Evolutionary conservation across 1,284 basidiomycete genomes (phyloP), one percentile per base, ranked within the genome.

Genomic region (Thelephora terrestris): DNA sequence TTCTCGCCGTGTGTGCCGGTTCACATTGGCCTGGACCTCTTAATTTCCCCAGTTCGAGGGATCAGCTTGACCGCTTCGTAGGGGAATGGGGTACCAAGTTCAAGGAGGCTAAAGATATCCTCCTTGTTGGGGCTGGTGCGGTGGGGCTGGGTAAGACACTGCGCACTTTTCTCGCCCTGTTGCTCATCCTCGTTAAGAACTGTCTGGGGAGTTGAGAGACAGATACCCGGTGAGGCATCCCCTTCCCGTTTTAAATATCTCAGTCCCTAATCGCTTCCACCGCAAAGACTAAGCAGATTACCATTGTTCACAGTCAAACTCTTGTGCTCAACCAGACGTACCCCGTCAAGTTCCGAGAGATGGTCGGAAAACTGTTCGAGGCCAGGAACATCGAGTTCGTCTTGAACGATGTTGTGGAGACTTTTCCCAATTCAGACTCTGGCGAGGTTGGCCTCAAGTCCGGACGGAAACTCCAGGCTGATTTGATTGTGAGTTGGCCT

Each of bases 61-160:
- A 56, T 4, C 64, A 68, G 4, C 61, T 67, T 2, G 35, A 65
- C n/a, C 57, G 58, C 7, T 62, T 64, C 36, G 50, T 76, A 6
- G 48, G 51, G 2, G 52, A 57, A 4, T 71, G 69, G 64, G 63
- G 70, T 23, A 51, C 53, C 23, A 69, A 68, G 40, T 70, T 78
- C 49, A 58, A 62, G 14, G 56, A 60, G 2, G 71, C 74, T 0
- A 61, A 65, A 36, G 64, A 68, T 55, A 63, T 76, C 47, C 65
- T 74, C 6, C 57, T 79, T 34, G 71, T 66, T 10, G 78, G 76
- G 12, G 77, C 73, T 35, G 77, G 78, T 16, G 63, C 77, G 4
- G 68, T 78, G 21, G 75, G 71, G 9, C 54, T 70, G 37, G 77
- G 76, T 75, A 42, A 47, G 64, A 14, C 35, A 16, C 7, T 24